A percentile compares a stretch with the other conserved stretches of the same genome.
Evolutionary conservation across 1,284 basidiomycete genomes (phyloP).

Genomic region (Malassezia japonica): DNA sequence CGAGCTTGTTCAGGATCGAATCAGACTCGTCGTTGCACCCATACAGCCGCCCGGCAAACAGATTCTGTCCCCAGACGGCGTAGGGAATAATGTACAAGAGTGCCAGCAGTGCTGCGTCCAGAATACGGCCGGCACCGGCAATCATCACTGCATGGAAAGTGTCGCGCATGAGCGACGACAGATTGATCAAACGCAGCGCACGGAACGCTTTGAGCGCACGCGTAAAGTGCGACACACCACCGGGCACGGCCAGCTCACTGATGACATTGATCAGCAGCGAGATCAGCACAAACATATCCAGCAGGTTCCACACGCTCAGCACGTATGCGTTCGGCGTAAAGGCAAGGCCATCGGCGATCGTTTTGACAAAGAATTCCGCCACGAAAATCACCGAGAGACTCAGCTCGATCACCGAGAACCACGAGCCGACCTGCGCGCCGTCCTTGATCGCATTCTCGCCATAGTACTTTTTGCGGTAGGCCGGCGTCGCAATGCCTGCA

Average conservation of each 20-base stretch:
- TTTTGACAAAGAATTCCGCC: constrained; percentile 77
- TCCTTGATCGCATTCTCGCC: no score
- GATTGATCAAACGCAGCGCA: constrained; percentile 78
- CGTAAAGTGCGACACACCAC: constrained; percentile 65
- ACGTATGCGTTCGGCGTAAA: constrained; percentile 93
- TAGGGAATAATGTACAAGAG: constrained; percentile 89
- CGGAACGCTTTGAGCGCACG: constrained; percentile 80
- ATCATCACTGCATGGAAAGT: constrained; percentile 88
- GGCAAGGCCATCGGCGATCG: constrained; percentile 73
- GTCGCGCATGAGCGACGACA: constrained; percentile 59
- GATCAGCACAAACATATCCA: constrained; percentile 77
- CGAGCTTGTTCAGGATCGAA: constrained; percentile 54
- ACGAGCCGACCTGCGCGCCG: constrained; percentile 62
- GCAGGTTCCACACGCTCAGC: constrained; percentile 78
- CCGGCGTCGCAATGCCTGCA: constrained; percentile 73
- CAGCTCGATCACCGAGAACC: constrained; percentile 79
- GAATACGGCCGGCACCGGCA: constrained; percentile 71
- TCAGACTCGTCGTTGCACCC: constrained; percentile 64
- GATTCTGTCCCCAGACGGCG: constrained; percentile 91
- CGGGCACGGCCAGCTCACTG: constrained; percentile 67
- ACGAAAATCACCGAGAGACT: constrained; percentile 68
- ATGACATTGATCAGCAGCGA: constrained; percentile 73
- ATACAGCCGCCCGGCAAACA: constrained; percentile 78
- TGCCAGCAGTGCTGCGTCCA: constrained; percentile 85
- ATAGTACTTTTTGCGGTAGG: constrained; percentile 72